Evolutionary conservation across 768 basidiomycete genomes (phyloP), one percentile per base, ranked within the genome.

Genomic region (Tricholoma terreum): DNA sequence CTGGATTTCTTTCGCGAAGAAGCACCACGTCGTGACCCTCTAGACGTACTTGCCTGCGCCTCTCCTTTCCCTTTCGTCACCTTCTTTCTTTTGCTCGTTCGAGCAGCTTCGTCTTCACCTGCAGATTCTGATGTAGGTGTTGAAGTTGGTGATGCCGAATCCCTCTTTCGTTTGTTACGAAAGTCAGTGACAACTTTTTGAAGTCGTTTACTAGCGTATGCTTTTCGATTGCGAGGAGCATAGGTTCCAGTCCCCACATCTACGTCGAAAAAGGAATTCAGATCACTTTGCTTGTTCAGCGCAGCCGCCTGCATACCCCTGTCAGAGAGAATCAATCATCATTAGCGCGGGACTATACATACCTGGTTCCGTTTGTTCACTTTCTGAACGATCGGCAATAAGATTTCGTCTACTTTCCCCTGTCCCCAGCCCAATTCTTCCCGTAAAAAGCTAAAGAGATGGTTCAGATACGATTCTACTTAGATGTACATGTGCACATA

Each of bases 351-450:
- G n/a, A 35, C 36, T n/a, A 33, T 24, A 50, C 42, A 38, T 46
- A 87, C 90, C 74, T 93, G 88, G 19, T 80, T 82, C 22, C 93
- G 88, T 65, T 87, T 87, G 60, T 84, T 88, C 78, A 96, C 89
- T 64, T 84, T 90, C 63, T 90, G 92, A 43, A 98, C 90, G 64
- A 97, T 92, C 14, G 95, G 95, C 45, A 93, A 74, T n/a, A 98
- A 75, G 27, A 94, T 79, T 50, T 96, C 93, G 65, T 97, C 92
- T 0, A 93, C 92, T 73, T 96, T 97, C 19, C 70, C 69, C 62
- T 87, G 82, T 12, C 77, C 74, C 95, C 95, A 98, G 11, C 86
- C 81, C 9, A 98, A 79, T 64, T 97, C 94, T 52, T 85, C 79
- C 17, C 78, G 77, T 54, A 94, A 74, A 65, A 90, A 90, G 48